These are phyloP conservation scores for Nyssa sinensis DNA, from an alignment of 148 eudicot species.

Conservation along the genomic window DNA sequence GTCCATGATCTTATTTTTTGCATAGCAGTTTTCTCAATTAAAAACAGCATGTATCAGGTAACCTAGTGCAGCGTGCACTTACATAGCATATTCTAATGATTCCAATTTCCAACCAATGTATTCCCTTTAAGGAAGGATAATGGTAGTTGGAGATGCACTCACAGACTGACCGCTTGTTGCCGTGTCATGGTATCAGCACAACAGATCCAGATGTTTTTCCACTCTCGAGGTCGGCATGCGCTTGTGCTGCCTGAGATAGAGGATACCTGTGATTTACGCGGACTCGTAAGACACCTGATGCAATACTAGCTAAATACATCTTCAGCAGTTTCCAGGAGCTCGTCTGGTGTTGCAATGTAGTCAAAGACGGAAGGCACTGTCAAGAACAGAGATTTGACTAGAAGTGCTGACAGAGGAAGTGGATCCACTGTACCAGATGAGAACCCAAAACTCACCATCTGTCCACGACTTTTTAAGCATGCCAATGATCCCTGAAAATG, in stretches of 20 bases:
- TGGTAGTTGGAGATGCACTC: background rate
- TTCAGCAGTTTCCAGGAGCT: conserved; percentile 67
- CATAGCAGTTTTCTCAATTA: no score
- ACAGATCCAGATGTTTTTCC: conserved; percentile 73
- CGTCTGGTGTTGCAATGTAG: conserved; percentile 57
- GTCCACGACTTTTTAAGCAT: conserved; percentile 73
- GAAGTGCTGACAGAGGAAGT: conserved; percentile 64
- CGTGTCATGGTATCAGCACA: conserved; percentile 80
- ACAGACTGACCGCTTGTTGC: conserved; percentile 4
- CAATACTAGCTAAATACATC: conserved; percentile 62
- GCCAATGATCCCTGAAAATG: conserved; percentile 67
- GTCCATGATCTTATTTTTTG: no score
- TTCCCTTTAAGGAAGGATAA: background rate
- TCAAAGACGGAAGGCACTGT: conserved; percentile 61
- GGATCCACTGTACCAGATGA: conserved; percentile 76
- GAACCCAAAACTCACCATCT: conserved; percentile 72
- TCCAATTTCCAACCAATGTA: background rate
- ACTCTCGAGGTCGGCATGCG: conserved; percentile 77
- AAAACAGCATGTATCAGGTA: background rate
- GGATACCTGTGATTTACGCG: conserved; percentile 76
- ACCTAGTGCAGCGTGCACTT: background rate
- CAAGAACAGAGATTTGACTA: conserved; percentile 63
- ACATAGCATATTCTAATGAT: no score
- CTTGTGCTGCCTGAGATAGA: conserved; percentile 78
- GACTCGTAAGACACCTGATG: conserved; percentile 52